phyloP scores from a whole-genome alignment of 2,329 filamentous ascomycete genomes.

The Ophioceras dolichostomum region DNA sequence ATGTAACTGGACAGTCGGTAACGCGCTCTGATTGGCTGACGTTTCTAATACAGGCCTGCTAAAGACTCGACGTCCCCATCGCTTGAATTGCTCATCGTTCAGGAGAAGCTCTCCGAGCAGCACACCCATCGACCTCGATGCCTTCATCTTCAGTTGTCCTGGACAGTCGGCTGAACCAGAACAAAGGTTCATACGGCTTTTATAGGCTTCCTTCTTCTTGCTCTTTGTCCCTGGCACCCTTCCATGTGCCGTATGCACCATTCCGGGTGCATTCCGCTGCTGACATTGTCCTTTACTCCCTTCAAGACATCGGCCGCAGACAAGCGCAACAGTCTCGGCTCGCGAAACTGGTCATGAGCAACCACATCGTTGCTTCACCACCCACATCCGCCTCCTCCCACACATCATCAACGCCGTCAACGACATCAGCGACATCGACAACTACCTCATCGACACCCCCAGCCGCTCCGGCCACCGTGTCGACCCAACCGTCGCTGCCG shows the following conservation, averaged over 20 bases:
- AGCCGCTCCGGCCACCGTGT: too few species aligned
- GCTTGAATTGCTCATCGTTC: too few species aligned
- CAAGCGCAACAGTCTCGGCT: constrained; percentile 13
- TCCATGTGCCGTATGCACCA: too few species aligned
- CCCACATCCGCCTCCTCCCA: constrained; percentile 15
- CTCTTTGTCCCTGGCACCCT: too few species aligned
- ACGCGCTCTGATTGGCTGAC: background rate
- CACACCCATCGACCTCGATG: background rate
- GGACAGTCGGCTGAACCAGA: background rate
- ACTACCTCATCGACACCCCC: constrained; percentile 1
- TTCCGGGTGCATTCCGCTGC: too few species aligned
- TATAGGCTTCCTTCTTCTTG: background rate
- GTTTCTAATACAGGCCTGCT: background rate
- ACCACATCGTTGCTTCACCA: constrained; percentile 21
- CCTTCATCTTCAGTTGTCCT: constrained; percentile 1
- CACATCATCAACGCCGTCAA: too few species aligned
- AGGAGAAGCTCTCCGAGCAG: too few species aligned
- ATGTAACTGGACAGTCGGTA: too few species aligned
- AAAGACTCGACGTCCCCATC: background rate
- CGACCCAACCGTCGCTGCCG: too few species aligned
- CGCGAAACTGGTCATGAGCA: constrained; percentile 21
- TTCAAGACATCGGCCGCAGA: constrained; percentile 7
- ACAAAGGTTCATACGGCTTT: constrained; percentile 2
- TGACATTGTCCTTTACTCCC: background rate
- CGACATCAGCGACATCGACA: too few species aligned